phyloP scores from a whole-genome alignment of 192 early-diverging fungal genomes.

The Rhizophagus sp. region DNA sequence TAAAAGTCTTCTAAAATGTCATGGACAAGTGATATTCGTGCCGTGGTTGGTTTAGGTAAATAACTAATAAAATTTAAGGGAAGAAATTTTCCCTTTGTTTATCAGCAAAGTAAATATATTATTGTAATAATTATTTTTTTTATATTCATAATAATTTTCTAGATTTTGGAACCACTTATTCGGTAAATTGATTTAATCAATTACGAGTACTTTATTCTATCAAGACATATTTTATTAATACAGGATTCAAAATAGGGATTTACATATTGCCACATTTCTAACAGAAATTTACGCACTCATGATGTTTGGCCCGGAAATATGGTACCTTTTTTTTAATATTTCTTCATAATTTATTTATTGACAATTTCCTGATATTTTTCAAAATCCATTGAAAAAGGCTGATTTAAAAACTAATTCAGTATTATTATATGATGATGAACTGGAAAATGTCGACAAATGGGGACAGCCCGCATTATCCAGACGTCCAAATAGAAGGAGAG shows the following conservation, averaged over 20 bases:
- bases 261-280: not conserved
- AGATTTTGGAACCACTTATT: constrained; percentile 17
- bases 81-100: not conserved
- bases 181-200: not conserved
- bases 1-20: not conserved
- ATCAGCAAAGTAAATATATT: no score
- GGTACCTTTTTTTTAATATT: no score
- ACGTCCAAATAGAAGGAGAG: not conserved
- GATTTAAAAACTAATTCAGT: not conserved
- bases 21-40: not conserved
- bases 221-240: not conserved
- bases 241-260: no score
- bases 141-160: not conserved
- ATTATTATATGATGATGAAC: not conserved
- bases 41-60: not conserved
- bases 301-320: not conserved
- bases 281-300: not conserved
- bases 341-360: no score
- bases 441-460: not conserved
- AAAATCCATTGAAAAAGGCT: not conserved
- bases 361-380: no score
- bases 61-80: not conserved
- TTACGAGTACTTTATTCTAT: not conserved
- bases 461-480: not conserved
- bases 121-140: no score